Evolutionary conservation across 2,329 filamentous ascomycete genomes (phyloP).

Genomic region (Pestalotiopsis sp.): DNA sequence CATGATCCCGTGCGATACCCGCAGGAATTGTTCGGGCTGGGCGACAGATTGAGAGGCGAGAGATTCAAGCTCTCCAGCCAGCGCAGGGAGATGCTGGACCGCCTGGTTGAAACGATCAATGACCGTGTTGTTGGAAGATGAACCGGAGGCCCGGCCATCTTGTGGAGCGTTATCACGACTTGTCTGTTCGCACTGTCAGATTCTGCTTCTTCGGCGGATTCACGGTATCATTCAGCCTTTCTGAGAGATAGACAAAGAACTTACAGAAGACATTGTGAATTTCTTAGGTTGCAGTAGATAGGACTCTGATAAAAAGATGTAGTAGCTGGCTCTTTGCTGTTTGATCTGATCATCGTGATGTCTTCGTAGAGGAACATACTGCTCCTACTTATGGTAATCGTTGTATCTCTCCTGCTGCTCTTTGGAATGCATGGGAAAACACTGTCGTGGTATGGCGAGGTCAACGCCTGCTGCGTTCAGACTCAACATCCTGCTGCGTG

Average conservation of each 20-base stretch:
- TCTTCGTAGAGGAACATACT: neutral
- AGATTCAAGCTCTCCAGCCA: neutral
- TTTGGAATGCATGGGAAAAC: neutral
- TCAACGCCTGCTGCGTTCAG: neutral
- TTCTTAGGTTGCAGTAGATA: neutral
- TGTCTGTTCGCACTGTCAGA: neutral
- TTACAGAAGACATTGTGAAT: constrained; percentile 1
- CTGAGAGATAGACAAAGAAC: neutral
- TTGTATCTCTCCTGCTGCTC: neutral
- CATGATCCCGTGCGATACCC: neutral
- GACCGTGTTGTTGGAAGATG: neutral
- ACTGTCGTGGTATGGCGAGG: neutral
- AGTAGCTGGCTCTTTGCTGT: neutral
- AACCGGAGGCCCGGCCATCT: neutral
- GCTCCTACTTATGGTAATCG: neutral
- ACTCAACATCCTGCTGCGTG: neutral
- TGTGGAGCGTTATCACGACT: neutral
- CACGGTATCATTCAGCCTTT: neutral
- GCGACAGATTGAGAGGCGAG: neutral
- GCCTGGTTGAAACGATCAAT: neutral
- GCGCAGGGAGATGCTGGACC: neutral
- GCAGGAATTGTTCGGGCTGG: neutral
- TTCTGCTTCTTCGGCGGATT: neutral
- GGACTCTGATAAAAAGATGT: neutral
- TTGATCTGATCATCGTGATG: neutral